phyloP scores from a whole-genome alignment of 2,329 filamentous ascomycete genomes.

The Pseudogymnoascus sp. region DNA sequence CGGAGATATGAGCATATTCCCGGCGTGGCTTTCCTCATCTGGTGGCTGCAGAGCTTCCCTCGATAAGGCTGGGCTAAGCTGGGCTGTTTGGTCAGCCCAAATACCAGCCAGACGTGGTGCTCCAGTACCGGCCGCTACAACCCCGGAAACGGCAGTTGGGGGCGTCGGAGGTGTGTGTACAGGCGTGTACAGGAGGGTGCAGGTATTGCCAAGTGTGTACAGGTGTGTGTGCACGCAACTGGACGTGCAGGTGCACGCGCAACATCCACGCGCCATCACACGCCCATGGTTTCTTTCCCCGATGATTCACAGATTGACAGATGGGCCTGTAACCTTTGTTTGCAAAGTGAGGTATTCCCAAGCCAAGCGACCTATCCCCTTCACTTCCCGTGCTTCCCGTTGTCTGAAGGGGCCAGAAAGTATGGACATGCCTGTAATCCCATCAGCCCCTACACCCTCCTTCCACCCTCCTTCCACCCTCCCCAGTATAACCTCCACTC shows the following conservation, averaged over 20 bases:
- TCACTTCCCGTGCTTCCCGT: conserved; percentile 1
- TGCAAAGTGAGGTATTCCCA: neutral
- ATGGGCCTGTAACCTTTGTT: neutral
- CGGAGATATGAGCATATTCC: neutral
- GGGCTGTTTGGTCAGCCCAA: neutral
- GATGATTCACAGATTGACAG: neutral
- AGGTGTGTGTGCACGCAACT: neutral
- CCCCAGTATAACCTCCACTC: neutral
- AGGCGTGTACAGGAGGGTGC: neutral
- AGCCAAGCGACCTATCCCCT: neutral
- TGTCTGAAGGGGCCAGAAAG: neutral
- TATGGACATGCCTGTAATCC: neutral
- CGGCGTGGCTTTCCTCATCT: neutral
- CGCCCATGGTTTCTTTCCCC: neutral
- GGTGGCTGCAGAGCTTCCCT: neutral
- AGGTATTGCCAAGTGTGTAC: neutral
- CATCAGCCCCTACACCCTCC: neutral
- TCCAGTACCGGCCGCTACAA: neutral
- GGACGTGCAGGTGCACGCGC: neutral
- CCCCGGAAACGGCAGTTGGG: neutral
- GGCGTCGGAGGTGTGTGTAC: neutral
- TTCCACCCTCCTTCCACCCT: no score
- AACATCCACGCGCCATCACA: neutral
- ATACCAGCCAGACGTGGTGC: neutral
- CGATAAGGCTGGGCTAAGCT: neutral